A percentile compares a stretch with the other conserved stretches of the same genome.
Conservation (phyloP, 2,329 filamentous ascomycete species). For the Elsinoe necatrix region DNA sequence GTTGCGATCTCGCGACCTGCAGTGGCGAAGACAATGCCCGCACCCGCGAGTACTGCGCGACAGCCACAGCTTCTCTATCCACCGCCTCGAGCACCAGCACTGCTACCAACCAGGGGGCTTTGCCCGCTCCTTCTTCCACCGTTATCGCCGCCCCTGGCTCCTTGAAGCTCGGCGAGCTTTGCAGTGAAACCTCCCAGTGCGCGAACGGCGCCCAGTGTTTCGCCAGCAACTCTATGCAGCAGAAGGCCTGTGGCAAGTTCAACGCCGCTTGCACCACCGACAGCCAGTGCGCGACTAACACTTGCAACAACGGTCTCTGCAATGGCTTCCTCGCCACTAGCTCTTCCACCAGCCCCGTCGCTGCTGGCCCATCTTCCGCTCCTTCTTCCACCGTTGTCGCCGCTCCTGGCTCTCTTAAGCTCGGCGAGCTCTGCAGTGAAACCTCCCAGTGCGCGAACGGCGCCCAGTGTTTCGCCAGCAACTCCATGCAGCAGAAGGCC, state of each 20-base stretch:
- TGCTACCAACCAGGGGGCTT: neutral
- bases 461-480: slow-evolving; percentile 21
- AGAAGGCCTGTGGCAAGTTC: slow-evolving; percentile 23
- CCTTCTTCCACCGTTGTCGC: slow-evolving; percentile 15
- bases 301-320: slow-evolving; percentile 23
- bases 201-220: slow-evolving; percentile 20
- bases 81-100: slow-evolving; percentile 8
- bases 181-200: slow-evolving; percentile 20
- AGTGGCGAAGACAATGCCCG: slow-evolving; percentile 18
- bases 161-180: slow-evolving; percentile 20
- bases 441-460: slow-evolving; percentile 20
- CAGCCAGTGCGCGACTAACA: slow-evolving; percentile 23
- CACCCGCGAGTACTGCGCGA: slow-evolving; percentile 18
- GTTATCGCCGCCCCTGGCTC: too few relatives aligned
- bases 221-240: slow-evolving; percentile 18
- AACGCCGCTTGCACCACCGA: slow-evolving; percentile 21
- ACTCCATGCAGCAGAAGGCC: slow-evolving; percentile 15
- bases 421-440: slow-evolving; percentile 20
- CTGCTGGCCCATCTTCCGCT: too few relatives aligned
- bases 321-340: slow-evolving; percentile 12
- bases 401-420: slow-evolving; percentile 19
- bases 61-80: slow-evolving; percentile 10
- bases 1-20: slow-evolving; percentile 17
- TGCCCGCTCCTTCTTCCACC: slow-evolving; percentile 6
- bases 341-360: slow-evolving; percentile 6